phyloP scores from a whole-genome alignment of 805 yeast species.

The Candida nitratophila region DNA sequence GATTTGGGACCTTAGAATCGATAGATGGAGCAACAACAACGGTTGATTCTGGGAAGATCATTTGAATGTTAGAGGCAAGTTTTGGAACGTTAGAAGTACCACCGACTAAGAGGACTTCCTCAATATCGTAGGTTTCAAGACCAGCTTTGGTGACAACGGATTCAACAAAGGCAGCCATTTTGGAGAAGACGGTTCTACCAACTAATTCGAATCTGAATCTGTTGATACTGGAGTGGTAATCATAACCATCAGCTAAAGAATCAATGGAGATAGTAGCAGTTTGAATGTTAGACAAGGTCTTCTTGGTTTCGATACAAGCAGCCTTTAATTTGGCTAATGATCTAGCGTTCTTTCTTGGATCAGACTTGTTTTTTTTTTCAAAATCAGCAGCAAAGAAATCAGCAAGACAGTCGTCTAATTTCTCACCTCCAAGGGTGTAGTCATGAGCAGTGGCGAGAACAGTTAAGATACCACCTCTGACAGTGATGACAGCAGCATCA shows the following conservation, averaged over 20 bases:
- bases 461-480: conserved; percentile 91
- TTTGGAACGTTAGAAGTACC: conserved; percentile 93
- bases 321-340: conserved; percentile 83
- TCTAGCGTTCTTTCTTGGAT: conserved; percentile 76
- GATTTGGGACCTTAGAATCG: conserved; percentile 75
- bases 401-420: conserved; percentile 71
- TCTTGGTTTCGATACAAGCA: conserved; percentile 78
- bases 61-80: conserved; percentile 66
- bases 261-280: conserved; percentile 90
- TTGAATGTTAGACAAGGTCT: conserved; percentile 85
- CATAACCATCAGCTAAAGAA: conserved; percentile 88
- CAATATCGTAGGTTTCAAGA: conserved; percentile 76
- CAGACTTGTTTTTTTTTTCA: conserved; percentile 75
- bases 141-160: conserved; percentile 73
- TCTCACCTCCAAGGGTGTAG: conserved; percentile 78
- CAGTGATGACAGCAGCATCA: conserved; percentile 90
- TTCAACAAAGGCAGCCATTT: conserved; percentile 73
- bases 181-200: conserved; percentile 68
- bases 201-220: conserved; percentile 89
- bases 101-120: conserved; percentile 87
- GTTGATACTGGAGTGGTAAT: conserved; percentile 88
- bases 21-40: conserved; percentile 67
- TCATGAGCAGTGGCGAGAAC: conserved; percentile 81
- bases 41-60: conserved; percentile 76
- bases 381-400: conserved; percentile 91